Percentiles rank a stretch among this genome's conserved stretches.
Evolutionary conservation across 306 rosid genomes (phyloP).

Genomic region (Citrullus amarus): DNA sequence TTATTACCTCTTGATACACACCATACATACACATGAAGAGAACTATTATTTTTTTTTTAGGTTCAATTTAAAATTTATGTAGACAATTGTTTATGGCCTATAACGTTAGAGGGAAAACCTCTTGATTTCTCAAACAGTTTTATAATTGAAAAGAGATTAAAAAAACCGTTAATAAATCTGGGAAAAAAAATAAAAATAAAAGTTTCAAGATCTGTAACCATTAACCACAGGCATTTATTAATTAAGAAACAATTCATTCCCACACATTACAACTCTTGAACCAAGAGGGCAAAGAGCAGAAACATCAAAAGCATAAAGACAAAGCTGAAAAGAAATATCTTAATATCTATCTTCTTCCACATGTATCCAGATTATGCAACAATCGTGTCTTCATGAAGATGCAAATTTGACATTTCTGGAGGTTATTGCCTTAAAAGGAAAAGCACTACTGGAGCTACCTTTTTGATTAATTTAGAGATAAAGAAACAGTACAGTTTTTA

Average conservation of each 20-base stretch:
- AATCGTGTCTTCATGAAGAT: not conserved
- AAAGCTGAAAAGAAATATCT: not conserved
- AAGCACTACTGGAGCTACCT: not conserved
- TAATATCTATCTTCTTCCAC: not conserved
- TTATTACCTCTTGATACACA: not conserved
- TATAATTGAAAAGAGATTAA: not conserved
- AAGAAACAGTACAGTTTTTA: not conserved
- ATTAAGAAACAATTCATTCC: not conserved
- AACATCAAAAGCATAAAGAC: not conserved
- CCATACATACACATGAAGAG: not conserved
- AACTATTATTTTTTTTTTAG: not conserved
- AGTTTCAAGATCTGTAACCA: not conserved
- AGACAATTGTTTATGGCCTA: not conserved
- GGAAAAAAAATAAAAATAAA: not conserved
- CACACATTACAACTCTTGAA: not conserved
- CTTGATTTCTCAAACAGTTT: not conserved
- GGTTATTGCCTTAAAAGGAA: not conserved
- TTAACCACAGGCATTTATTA: not conserved
- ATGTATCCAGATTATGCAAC: not conserved
- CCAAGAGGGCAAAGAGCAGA: not conserved
- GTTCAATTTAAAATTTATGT: not conserved
- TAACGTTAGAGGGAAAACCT: not conserved
- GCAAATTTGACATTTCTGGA: not conserved
- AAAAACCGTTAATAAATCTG: not conserved
- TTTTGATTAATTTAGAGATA: not conserved